Percentiles rank a stretch among this genome's conserved stretches.
phyloP scores from a whole-genome alignment of 306 rosid genomes.

The Prinsepia uniflora region DNA sequence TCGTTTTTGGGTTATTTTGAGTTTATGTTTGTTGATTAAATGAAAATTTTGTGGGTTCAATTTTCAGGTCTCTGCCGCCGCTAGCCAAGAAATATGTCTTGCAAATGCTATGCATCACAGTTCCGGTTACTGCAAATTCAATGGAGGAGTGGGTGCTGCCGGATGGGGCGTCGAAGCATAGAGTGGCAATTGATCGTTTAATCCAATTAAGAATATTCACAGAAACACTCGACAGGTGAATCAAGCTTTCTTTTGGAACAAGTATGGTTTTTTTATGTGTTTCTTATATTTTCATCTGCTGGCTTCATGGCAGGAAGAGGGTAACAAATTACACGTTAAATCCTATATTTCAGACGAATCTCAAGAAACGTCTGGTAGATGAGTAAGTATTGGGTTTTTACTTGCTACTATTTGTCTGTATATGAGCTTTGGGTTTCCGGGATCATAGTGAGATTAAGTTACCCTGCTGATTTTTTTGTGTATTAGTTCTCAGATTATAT shows the following conservation, averaged over 20 bases:
- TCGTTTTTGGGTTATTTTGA: not conserved
- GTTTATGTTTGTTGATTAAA: not conserved
- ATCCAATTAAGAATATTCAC: constrained; percentile 69
- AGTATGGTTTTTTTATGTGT: not conserved
- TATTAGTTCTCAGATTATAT: constrained; percentile 22
- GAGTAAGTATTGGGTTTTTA: constrained; percentile 47
- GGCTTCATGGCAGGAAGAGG: constrained; percentile 58
- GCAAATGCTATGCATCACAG: constrained; percentile 67
- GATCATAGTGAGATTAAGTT: not conserved
- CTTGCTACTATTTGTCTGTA: constrained; percentile 8
- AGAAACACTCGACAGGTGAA: constrained; percentile 71
- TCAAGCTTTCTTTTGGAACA: not conserved
- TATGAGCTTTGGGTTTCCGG: not conserved
- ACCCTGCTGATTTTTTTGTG: too few species aligned
- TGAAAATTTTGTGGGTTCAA: not conserved
- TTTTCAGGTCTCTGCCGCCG: constrained; percentile 77
- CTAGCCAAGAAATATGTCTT: constrained; percentile 81
- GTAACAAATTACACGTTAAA: constrained; percentile 72
- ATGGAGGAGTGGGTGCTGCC: constrained; percentile 93
- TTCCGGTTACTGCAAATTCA: constrained; percentile 56
- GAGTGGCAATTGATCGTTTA: constrained; percentile 82
- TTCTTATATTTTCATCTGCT: not conserved
- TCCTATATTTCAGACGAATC: constrained; percentile 73
- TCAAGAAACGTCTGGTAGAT: constrained; percentile 65
- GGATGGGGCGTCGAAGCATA: constrained; percentile 79